Percentiles rank a stretch among this genome's conserved stretches.
Conservation (phyloP, 2,329 filamentous ascomycete species). For the Fusarium sp. region DNA sequence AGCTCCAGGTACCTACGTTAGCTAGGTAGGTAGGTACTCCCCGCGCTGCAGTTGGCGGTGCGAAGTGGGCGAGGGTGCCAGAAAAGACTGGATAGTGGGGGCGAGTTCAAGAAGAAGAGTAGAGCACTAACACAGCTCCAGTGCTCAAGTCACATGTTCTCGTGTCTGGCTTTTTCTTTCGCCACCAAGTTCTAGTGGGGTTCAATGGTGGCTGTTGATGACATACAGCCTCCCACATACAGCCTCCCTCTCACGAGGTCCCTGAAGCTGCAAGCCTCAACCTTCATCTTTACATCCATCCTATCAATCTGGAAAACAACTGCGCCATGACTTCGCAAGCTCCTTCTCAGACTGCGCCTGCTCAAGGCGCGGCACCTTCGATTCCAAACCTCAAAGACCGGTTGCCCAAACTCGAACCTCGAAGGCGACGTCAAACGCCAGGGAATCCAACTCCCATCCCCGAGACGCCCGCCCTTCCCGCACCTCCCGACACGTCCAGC, state of each 20-base stretch:
- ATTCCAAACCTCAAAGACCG: constrained; percentile 58
- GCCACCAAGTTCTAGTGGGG: background rate
- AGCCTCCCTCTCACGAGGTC: background rate
- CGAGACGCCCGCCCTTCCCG: constrained; percentile 77
- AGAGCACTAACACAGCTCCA: background rate
- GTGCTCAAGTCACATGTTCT: background rate
- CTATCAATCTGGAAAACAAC: constrained; percentile 11
- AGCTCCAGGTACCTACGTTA: background rate
- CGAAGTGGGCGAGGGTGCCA: background rate
- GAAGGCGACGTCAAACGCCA: constrained; percentile 63
- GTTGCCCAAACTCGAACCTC: constrained; percentile 75
- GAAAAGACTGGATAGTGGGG: background rate
- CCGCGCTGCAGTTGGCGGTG: constrained; percentile 8
- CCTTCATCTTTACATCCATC: constrained; percentile 3
- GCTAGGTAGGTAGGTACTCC: no score
- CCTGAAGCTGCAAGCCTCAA: background rate
- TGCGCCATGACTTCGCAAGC: constrained; percentile 41
- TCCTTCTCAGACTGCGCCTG: constrained; percentile 17
- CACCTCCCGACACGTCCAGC: constrained; percentile 70
- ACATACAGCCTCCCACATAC: constrained; percentile 25
- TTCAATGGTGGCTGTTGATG: constrained; percentile 14
- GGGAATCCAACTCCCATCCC: constrained; percentile 73
- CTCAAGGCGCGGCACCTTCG: constrained; percentile 25
- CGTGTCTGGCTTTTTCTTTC: background rate
- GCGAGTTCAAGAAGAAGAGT: background rate